phyloP scores from a whole-genome alignment of 179 eudicot genomes.

The Gypsophila paniculata region DNA sequence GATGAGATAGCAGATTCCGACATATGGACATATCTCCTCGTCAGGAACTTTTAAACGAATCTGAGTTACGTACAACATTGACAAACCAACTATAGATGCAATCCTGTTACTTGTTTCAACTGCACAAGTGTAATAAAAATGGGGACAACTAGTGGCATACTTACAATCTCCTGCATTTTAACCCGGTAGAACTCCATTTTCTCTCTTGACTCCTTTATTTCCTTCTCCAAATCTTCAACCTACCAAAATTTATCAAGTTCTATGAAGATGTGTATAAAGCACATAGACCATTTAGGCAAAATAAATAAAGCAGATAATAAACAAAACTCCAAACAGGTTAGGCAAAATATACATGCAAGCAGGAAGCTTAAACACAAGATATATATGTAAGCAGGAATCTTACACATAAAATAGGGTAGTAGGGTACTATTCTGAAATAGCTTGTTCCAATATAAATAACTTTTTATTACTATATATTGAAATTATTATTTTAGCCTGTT shows the following conservation, averaged over 20 bases:
- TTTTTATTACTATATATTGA: too few species aligned
- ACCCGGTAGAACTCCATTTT: conserved; percentile 77
- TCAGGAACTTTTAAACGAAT: not conserved
- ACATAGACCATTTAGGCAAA: conserved; percentile 1
- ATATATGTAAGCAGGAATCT: too few species aligned
- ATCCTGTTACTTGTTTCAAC: not conserved
- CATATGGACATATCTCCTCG: not conserved
- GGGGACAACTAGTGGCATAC: conserved; percentile 24
- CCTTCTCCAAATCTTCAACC: conserved; percentile 96
- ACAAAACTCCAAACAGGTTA: not conserved
- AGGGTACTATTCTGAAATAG: too few species aligned
- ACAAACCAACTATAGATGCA: not conserved
- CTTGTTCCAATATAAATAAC: too few species aligned
- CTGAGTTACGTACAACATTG: not conserved
- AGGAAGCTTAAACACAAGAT: not conserved
- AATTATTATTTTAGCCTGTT: too few species aligned
- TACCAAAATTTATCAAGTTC: conserved; percentile 27
- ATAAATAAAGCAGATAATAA: not conserved
- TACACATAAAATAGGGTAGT: too few species aligned
- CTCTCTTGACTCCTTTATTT: conserved; percentile 76
- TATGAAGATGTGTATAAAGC: conserved; percentile 5
- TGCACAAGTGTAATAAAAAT: not conserved
- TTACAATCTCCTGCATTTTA: conserved; percentile 98
- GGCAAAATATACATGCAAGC: not conserved
- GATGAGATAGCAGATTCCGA: not conserved